Evolutionary conservation across 345 rosid species (phyloP), one percentile per base, ranked within the genome.

Genomic region (Camelina laxa): DNA sequence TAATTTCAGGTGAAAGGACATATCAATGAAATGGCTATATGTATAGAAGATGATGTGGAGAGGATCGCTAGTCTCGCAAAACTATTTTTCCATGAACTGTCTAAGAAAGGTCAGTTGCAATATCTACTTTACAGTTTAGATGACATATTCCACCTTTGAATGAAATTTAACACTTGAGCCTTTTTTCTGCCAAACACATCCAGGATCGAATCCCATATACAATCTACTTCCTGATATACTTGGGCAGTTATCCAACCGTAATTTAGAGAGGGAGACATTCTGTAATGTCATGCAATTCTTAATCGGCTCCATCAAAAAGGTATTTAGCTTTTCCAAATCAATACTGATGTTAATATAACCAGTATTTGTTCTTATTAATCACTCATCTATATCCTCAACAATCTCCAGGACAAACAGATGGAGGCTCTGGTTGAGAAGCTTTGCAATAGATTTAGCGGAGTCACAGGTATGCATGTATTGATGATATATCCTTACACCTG

Each of bases 361-460:
- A 64, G 39, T 67, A 41, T 73, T 58, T 21, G 45, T 36, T 64
- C 65, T 49, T 44, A 61, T 42, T 31, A 27, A 70, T 77, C 55
- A 24, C 48, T 57, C 67, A 48, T 48, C 20, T 57, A 16, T 39
- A 21, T 66, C 42, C 36, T 59, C 30, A 42, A 57, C 68, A 15
- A 44, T 80, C 44, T 79, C 64, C 81, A 95, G 98, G 99, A 95
- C 75, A 95, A 87, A 82, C 99, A 95, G 80, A 92, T 95, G 98
- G 99, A 95, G 67, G 82, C 97, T 69, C 93, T 95, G 70, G 96
- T 95, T 76, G 99, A 90, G 82, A 95, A 95, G 82, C 99, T 92
- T 57, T 95, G 99, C 91, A 88, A 95, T 73, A 85, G 99, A 84
- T 90, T 95, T 78, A 79, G 84, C 60, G 99, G 99, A 65, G 92